Evolutionary conservation across 2,329 filamentous ascomycete species (phyloP), one percentile per base, ranked within the genome.

Genomic region (Cladosporium sp.): DNA sequence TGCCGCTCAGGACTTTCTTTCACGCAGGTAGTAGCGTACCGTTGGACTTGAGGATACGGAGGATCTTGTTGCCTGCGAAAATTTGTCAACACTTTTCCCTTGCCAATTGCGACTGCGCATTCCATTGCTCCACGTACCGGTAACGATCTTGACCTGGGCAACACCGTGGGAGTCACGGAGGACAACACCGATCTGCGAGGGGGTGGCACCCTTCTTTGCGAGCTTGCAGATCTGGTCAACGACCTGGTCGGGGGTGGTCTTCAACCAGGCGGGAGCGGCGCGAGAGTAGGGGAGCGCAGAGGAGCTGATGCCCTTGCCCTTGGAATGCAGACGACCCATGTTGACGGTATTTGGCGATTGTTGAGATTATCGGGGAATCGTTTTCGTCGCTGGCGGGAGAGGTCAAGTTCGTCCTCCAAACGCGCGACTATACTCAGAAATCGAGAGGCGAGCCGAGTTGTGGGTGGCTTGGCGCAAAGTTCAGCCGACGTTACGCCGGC

Each of bases 201-300:
- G 94, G 69, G 93, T 96, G 71, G 91, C 91, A 83, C 95, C 94
- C 89, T 97, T 97, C 84, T 90, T 92, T 76, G 94, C 94, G 78
- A 97, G 89, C 85, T 96, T 96, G 84, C 89, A 92, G 83, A 99
- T 99, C 84, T 97, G 92, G 78, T 99, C 94, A 73, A 96, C 91
- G 78, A 99, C 92, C 84, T 96, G 91, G 74, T 97, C 92, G 76
- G 94, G 92, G 72, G 92, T 96, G 82, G 91, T 95, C 89, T 99
- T 99, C 81, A 97, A 84, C 94, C 94, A 99, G 71, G 92, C 85
- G 64, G 94, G 93, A 67, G 92, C 78, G 72, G 85, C 87, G 83
- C 94, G 93, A 70, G 91, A 96, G 88, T 97, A 99, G 76, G 95
- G 94, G 81, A 97, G 82, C 74, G 94, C 91, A 66, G 91, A 96